Evolutionary conservation across 78 protist genomes (phyloP).

Genomic region (Pigoraptor vietnamica): DNA sequence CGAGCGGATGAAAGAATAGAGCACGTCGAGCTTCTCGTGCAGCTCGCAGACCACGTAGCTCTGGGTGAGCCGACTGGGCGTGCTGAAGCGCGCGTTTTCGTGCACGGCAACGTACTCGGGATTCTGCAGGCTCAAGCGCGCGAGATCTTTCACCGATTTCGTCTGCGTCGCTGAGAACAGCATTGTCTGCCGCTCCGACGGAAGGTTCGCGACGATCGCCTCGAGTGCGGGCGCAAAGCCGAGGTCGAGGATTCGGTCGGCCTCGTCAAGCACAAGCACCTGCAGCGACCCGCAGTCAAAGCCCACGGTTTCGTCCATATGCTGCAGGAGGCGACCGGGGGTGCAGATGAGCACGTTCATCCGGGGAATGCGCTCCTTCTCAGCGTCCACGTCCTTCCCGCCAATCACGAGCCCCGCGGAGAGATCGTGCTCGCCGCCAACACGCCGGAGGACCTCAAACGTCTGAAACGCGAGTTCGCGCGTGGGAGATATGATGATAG

Average conservation of each 20-base stretch:
- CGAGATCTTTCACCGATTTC: constrained; percentile 60
- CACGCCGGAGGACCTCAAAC: constrained; percentile 76
- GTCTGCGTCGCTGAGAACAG: constrained; percentile 96
- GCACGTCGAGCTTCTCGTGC: constrained; percentile 72
- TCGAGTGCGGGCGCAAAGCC: constrained; percentile 82
- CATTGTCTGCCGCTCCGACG: constrained; percentile 55
- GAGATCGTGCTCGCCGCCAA: constrained; percentile 67
- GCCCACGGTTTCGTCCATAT: constrained; percentile 84
- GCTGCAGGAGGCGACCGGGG: constrained; percentile 98
- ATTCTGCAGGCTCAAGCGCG: constrained; percentile 48
- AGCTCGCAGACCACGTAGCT: constrained; percentile 29
- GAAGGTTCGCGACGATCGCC: constrained; percentile 79
- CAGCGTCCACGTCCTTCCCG: constrained; percentile 71
- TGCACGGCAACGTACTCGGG: constrained; percentile 84
- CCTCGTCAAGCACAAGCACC: constrained; percentile 89
- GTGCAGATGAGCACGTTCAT: constrained; percentile 93
- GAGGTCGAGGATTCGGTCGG: constrained; percentile 90
- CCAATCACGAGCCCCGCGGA: constrained; percentile 92
- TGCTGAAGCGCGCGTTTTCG: constrained; percentile 5
- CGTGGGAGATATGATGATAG: constrained; percentile 93
- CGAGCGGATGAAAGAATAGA: constrained; percentile 74
- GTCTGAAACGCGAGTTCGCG: constrained; percentile 95
- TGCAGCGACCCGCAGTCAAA: constrained; percentile 55
- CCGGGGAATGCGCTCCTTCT: constrained; percentile 36
- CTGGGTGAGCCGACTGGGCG: constrained; percentile 66